Conservation (phyloP, 2,329 filamentous ascomycete species). For the Ophiostoma sp. region DNA sequence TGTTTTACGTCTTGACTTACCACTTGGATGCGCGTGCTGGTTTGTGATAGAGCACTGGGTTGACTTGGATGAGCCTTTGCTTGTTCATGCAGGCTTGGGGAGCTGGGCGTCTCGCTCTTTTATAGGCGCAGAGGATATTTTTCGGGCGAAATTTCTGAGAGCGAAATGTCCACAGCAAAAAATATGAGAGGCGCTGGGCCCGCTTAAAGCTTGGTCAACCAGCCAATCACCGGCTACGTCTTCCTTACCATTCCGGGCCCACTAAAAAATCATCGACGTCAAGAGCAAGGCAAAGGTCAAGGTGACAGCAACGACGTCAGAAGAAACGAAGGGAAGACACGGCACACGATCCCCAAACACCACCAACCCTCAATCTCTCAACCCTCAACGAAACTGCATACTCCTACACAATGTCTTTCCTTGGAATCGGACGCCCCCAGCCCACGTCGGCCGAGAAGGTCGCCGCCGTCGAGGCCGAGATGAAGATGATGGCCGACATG, state of each 20-base stretch:
- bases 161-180: background rate
- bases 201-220: background rate
- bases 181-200: background rate
- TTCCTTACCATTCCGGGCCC: background rate
- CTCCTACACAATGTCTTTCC: conserved; percentile 28
- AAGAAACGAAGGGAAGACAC: background rate
- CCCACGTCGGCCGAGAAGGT: conserved; percentile 96
- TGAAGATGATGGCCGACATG: conserved; percentile 93
- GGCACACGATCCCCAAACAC: background rate
- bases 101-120: background rate
- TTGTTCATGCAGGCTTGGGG: background rate
- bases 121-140: background rate
- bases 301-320: background rate
- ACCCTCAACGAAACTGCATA: background rate
- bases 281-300: background rate
- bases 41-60: background rate
- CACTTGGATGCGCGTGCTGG: conserved; percentile 1
- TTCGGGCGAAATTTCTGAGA: conserved; percentile 2
- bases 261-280: conserved; percentile 15
- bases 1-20: conserved; percentile 1
- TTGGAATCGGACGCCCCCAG: conserved; percentile 58
- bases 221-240: background rate
- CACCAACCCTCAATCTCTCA: no score
- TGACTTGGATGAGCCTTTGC: background rate
- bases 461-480: conserved; percentile 89